Evolutionary conservation across 2,329 filamentous ascomycete genomes (phyloP), one percentile per base, ranked within the genome.

Genomic region (Scytalidium sp.): DNA sequence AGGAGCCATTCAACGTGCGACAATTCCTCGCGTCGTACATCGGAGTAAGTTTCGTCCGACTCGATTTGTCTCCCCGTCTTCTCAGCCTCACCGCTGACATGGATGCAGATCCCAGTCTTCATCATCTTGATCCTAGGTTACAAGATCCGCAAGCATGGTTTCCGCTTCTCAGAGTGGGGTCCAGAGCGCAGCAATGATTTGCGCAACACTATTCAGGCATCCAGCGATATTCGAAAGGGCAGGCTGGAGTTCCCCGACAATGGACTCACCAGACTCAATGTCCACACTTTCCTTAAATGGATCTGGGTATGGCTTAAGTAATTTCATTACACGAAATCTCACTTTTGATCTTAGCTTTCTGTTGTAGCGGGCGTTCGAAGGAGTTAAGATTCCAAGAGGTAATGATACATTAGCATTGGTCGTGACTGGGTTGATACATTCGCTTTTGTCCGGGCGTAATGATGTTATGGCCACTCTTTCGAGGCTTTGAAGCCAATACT

Each of bases 21-120:
- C 61, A 60, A 21, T 72, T 73, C 47, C 51, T 72, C 15, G 64
- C 70, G 4, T 68, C 67, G 1, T 73, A 73, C 50, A 67, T 71
- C 49, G 67, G 67, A 21, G 67, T 72, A 63, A 61, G 66, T 63
- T 40, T 43, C 4, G 32, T 21, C 41, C 29, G 13, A 29, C 25
- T 13, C 25, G 13, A 29, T 8, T 13, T 29, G 25, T 13, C 25
- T 29, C 15, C n/a, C 19, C 17, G 8, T 40, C 10, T 20, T 11
- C 19, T 29, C 19, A 42, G 45, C 17, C 13, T 29, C 13, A 29
- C 25, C 25, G 15, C 32, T 36, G 45, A 3, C 27, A 5, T 19
- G 15, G 13, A 17, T 19, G 32, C 29, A 69, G 68, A 50, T 71
- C 15, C 67, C 67, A 1, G 64, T 68, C 0, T 71, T 70, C 45